Conservation (phyloP, 2,329 filamentous ascomycete genomes). For the Leptographium galeiforme region DNA sequence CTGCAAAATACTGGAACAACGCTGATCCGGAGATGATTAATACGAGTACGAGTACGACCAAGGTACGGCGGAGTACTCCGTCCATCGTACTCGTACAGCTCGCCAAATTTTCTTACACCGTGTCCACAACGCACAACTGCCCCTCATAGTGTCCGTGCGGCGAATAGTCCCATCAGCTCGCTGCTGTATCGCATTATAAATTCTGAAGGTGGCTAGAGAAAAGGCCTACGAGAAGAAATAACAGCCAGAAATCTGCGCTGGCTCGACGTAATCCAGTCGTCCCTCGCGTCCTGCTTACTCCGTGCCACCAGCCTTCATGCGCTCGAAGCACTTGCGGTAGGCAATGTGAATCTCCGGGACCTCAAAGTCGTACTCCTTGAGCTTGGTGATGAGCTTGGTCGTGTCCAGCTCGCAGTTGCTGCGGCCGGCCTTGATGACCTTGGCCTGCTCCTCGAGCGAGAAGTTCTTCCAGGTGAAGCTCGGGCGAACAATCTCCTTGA, state of each 20-base stretch:
- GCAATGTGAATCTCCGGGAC: constrained; percentile 50
- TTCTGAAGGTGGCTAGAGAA: background rate
- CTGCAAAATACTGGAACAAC: background rate
- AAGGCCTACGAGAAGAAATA: too few relatives aligned
- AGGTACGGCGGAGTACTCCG: too few relatives aligned
- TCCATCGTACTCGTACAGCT: too few relatives aligned
- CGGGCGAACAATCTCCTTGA: constrained; percentile 50
- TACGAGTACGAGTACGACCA: too few relatives aligned
- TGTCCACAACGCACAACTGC: too few relatives aligned
- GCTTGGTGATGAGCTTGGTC: constrained; percentile 45
- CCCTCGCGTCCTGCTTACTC: constrained; percentile 20
- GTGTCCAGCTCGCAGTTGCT: constrained; percentile 54
- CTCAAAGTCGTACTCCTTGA: constrained; percentile 43
- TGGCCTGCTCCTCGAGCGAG: constrained; percentile 49
- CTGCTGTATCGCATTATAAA: background rate
- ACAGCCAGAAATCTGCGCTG: too few relatives aligned
- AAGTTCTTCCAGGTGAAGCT: constrained; percentile 52
- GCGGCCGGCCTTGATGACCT: constrained; percentile 53
- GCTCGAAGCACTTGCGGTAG: constrained; percentile 47
- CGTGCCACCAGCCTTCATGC: constrained; percentile 44
- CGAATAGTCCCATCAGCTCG: background rate
- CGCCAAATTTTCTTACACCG: too few relatives aligned
- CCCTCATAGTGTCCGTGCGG: background rate
- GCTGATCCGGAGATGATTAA: background rate
- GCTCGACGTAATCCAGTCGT: too few relatives aligned